These are phyloP conservation scores for Ilyonectria sp. DNA, from an alignment of 2,329 filamentous ascomycete species.

Conservation along the genomic window DNA sequence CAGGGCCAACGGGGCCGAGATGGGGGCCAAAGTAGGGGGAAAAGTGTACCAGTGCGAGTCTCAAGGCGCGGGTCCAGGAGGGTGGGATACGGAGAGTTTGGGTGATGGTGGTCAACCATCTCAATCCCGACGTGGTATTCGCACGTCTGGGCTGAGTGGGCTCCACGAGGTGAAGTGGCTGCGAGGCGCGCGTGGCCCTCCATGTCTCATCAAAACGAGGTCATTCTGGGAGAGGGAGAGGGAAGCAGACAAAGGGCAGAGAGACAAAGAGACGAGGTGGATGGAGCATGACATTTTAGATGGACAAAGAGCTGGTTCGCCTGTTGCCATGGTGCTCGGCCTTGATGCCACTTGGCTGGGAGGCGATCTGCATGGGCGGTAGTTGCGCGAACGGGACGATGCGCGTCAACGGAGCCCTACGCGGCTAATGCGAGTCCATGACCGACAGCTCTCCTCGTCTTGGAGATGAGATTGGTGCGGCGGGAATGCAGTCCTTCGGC, in stretches of 20 bases:
- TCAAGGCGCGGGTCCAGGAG: constrained; percentile 18
- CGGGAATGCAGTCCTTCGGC: constrained; percentile 18
- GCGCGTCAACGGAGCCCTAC: constrained; percentile 7
- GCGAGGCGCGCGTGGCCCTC: constrained; percentile 35
- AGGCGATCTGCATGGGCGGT: not conserved
- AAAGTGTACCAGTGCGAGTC: constrained; percentile 20
- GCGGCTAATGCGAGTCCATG: not conserved
- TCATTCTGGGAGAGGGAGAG: constrained; percentile 21
- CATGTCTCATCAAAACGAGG: constrained; percentile 34
- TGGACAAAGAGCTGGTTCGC: not conserved
- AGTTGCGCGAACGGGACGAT: not conserved
- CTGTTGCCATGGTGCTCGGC: not conserved
- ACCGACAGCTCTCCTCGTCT: not conserved
- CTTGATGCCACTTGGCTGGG: not conserved
- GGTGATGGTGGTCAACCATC: constrained; percentile 14
- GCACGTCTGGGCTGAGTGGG: constrained; percentile 15
- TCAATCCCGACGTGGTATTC: constrained; percentile 15
- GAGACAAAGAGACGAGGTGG: constrained; percentile 6
- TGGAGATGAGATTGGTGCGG: constrained; percentile 22
- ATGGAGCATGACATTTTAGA: not conserved
- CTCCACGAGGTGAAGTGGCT: constrained; percentile 15
- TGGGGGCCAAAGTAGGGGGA: constrained; percentile 5
- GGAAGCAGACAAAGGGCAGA: constrained; percentile 3
- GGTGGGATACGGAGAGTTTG: constrained; percentile 7
- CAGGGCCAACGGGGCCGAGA: constrained; percentile 2